phyloP scores from a whole-genome alignment of 2,329 filamentous ascomycete genomes.

The Paraconiothyrium brasiliense region DNA sequence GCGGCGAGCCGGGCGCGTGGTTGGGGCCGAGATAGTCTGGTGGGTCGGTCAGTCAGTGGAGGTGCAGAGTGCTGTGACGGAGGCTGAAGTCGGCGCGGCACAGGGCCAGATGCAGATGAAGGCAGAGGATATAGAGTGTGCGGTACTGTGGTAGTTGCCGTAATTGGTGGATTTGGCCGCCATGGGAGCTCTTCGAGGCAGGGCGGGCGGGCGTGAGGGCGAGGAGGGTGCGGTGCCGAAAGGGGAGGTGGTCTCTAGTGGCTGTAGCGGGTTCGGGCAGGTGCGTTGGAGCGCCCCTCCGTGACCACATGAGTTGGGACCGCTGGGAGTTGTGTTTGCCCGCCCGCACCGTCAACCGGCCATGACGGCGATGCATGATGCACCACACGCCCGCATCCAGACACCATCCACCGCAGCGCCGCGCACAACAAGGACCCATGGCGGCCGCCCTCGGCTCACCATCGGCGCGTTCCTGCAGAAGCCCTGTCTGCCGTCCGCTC shows the following conservation, averaged over 20 bases:
- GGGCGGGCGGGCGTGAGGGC: neutral
- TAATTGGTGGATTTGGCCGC: constrained; percentile 40
- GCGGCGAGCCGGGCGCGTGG: constrained; percentile 42
- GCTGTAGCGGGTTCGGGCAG: neutral
- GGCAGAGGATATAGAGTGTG: constrained; percentile 23
- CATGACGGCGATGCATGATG: too few species aligned
- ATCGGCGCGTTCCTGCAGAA: constrained; percentile 11
- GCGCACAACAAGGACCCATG: constrained; percentile 1
- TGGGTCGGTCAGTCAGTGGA: constrained; percentile 24
- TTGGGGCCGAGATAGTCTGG: constrained; percentile 51
- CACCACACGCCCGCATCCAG: too few species aligned
- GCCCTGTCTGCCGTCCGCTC: constrained; percentile 2
- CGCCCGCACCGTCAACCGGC: neutral
- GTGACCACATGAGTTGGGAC: too few species aligned
- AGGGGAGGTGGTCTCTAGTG: constrained; percentile 7
- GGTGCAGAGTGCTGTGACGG: neutral
- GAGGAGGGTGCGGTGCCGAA: constrained; percentile 6
- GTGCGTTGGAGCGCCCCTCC: constrained; percentile 5
- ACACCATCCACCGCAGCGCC: neutral
- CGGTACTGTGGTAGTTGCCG: constrained; percentile 46
- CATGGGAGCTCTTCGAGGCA: constrained; percentile 5
- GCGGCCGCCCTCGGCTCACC: neutral
- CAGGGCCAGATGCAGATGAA: constrained; percentile 22
- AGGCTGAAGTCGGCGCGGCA: constrained; percentile 29
- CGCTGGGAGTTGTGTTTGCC: neutral